Evolutionary conservation across 306 rosid species (phyloP).

Genomic region (Coriaria nepalensis): DNA sequence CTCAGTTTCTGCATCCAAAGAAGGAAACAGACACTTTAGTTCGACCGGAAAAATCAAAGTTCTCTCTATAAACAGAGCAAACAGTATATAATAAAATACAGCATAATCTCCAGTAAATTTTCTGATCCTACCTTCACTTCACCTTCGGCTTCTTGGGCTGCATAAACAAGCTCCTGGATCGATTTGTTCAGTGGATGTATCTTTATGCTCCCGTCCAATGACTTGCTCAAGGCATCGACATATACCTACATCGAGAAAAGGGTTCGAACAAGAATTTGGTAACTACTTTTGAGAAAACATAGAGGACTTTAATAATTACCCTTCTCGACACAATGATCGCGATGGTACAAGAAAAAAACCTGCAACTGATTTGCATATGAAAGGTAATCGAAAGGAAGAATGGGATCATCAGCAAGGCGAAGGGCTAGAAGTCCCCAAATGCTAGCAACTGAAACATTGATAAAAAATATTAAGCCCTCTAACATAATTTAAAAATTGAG

Average conservation of each 20-base stretch:
- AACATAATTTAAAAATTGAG: neutral
- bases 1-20: constrained; percentile 35
- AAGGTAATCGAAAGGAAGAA: constrained; percentile 60
- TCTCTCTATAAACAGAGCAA: no score
- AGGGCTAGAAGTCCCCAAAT: constrained; percentile 90
- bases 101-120: no score
- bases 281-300: no score
- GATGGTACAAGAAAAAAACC: constrained; percentile 18
- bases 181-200: constrained; percentile 42
- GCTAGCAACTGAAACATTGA: constrained; percentile 51
- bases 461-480: no score
- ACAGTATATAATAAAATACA: no score
- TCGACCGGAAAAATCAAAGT: neutral
- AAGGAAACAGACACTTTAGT: neutral
- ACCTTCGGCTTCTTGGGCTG: constrained; percentile 49
- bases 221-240: constrained; percentile 30
- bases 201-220: constrained; percentile 32
- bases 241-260: constrained; percentile 36
- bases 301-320: no score
- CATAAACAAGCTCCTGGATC: constrained; percentile 51
- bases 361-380: constrained; percentile 68
- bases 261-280: neutral
- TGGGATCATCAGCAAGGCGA: constrained; percentile 60
- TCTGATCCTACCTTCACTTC: constrained; percentile 45
- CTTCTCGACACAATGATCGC: no score